Base-by-base conservation (phyloP, 2,329 filamentous ascomycete species). In the Penicillium sp. region DNA sequence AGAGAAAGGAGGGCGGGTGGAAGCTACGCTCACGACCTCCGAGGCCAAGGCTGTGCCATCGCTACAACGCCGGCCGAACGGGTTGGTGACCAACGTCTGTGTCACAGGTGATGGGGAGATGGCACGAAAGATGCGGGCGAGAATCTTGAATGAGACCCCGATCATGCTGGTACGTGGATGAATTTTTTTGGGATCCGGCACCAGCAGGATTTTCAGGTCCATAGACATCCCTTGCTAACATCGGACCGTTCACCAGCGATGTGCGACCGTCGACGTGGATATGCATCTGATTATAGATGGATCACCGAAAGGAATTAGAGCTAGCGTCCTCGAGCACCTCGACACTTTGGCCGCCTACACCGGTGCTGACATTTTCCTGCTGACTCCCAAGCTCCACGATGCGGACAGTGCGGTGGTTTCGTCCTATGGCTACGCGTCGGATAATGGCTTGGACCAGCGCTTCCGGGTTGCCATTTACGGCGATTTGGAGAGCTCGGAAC, bases 381-480 rank as follows among this genome's bases (percentile, higher is more conserved):
- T 99, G 50, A 93, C 92, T 57, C 93, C 94, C 4, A 96, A 96
- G 76, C 83, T 93, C 63, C 87, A 89, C 29, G 85, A 88, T 70
- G 89, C 90, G 13, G 87, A 96, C 66, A 87, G 89, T 44, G 86
- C 89, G 55, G 83, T 87, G 41, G 81, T 89, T 62, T 89, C 89
- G 45, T 91, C 90, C 64, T 86, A 87, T 72, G 85, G 85, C 31
- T 90, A 91, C 69, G 86, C 86, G 38, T 88, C 94, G 69, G 88
- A 94, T 69, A 90, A 90, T 66, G 89, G 91, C 68, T 80, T 88
- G 68, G 93, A 97, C 74, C 90, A 94, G 75, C 87, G 93, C 66
- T 92, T 96, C 81, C 88, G 93, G 71, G 89, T 97, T 60, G 90
- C 91, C 67, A 96, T 99, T 64, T 99, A 94, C 69, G 93, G 94